Conservation (phyloP, 495 filamentous ascomycete genomes). For the Neurospora sp. region DNA sequence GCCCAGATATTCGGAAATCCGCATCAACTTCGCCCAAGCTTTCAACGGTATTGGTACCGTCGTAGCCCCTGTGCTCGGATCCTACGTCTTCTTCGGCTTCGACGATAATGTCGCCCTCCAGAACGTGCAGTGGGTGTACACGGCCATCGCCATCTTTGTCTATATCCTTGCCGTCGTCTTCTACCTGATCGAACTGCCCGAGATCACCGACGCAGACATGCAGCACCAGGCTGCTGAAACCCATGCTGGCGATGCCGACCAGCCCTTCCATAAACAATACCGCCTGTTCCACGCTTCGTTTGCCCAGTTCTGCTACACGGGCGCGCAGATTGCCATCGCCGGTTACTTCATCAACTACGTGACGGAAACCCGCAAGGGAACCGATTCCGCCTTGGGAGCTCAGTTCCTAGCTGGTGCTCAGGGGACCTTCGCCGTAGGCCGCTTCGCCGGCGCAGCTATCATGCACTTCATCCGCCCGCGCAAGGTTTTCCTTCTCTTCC, state of each 20-base stretch:
- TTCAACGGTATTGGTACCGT: slow-evolving; percentile 56
- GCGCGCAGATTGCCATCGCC: slow-evolving; percentile 56
- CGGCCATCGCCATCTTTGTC: slow-evolving; percentile 62
- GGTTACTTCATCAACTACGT: slow-evolving; percentile 38
- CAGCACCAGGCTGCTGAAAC: slow-evolving; percentile 36
- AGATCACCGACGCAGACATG: slow-evolving; percentile 70
- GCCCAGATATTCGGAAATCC: slow-evolving; percentile 56
- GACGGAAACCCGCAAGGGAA: slow-evolving; percentile 9
- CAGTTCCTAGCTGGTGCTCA: slow-evolving; percentile 57
- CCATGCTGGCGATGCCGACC: slow-evolving; percentile 31
- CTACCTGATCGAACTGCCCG: slow-evolving; percentile 54
- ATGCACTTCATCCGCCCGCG: slow-evolving; percentile 44
- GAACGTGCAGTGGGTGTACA: slow-evolving; percentile 67
- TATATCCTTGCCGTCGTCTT: slow-evolving; percentile 54
- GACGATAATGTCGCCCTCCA: slow-evolving; percentile 39
- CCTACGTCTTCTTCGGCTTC: slow-evolving; percentile 57
- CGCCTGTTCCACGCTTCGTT: slow-evolving; percentile 55
- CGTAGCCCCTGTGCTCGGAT: slow-evolving; percentile 56
- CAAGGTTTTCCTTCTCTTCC: slow-evolving; percentile 39
- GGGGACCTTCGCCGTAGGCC: slow-evolving; percentile 54
- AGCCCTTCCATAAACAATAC: slow-evolving; percentile 52
- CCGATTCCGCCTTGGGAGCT: slow-evolving; percentile 20
- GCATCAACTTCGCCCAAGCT: slow-evolving; percentile 57
- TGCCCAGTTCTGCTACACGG: slow-evolving; percentile 64
- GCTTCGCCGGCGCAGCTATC: slow-evolving; percentile 47